Conservation (phyloP, 192 early-diverging fungal genomes). For the Geranomyces michiganensis region DNA sequence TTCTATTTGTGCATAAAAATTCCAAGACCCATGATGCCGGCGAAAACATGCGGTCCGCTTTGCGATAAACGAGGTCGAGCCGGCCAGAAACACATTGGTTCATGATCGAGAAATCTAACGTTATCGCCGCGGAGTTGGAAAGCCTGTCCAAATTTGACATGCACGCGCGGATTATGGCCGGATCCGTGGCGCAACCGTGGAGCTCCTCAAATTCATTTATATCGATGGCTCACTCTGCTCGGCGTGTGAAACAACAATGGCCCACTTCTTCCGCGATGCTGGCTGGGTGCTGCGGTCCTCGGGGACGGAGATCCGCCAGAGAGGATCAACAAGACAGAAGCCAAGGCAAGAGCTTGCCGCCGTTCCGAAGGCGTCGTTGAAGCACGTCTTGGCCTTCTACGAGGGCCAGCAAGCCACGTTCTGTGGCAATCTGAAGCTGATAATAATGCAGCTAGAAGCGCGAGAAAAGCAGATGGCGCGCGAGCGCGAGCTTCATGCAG, state of each 20-base stretch:
- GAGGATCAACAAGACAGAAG: neutral
- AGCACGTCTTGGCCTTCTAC: neutral
- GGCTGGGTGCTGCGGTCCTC: neutral
- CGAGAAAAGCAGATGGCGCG: neutral
- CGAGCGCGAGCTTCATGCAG: too few species aligned
- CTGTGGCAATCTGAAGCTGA: neutral
- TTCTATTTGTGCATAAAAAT: too few species aligned
- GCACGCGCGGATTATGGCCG: neutral
- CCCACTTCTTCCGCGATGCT: neutral
- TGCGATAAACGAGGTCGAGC: too few species aligned
- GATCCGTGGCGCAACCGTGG: neutral
- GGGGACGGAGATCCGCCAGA: neutral
- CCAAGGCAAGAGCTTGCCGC: neutral
- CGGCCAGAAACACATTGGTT: too few species aligned
- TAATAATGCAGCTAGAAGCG: neutral
- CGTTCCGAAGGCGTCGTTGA: neutral
- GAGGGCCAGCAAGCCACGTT: neutral
- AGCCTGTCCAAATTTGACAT: too few species aligned
- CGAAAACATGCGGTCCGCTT: too few species aligned
- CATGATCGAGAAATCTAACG: too few species aligned
- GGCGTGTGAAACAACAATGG: constrained; percentile 2
- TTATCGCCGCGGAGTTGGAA: too few species aligned
- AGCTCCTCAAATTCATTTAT: constrained; percentile 3
- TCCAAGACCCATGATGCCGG: too few species aligned
- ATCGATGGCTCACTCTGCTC: neutral